Conservation (phyloP, 352 stramenopile genomes). For the Phytophthora melonis region DNA sequence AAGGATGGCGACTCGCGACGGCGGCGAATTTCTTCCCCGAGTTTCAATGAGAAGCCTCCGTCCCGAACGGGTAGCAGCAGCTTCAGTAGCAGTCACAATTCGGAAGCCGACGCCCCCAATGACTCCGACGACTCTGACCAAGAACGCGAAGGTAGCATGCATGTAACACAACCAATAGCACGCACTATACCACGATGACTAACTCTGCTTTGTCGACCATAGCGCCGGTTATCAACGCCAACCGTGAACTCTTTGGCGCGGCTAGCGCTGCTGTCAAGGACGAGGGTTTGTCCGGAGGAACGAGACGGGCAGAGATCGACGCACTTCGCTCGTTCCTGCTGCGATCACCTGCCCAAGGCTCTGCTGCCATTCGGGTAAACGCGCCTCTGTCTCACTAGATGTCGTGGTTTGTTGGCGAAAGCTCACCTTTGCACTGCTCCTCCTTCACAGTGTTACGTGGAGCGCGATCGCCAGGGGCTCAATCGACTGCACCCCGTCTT, state of each 20-base stretch:
- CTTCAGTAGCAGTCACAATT: constrained; percentile 26
- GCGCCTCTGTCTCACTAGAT: neutral
- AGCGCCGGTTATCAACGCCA: constrained; percentile 32
- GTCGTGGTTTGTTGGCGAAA: neutral
- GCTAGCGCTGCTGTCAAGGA: neutral
- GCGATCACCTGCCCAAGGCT: constrained; percentile 32
- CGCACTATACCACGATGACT: neutral
- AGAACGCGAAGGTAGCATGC: constrained; percentile 19
- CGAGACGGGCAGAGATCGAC: constrained; percentile 33
- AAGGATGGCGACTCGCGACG: constrained; percentile 3
- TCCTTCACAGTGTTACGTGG: constrained; percentile 53
- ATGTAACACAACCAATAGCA: neutral
- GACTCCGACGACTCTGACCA: constrained; percentile 33
- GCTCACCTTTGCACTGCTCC: neutral
- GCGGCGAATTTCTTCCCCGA: constrained; percentile 10
- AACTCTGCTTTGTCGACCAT: neutral
- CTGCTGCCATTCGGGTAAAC: constrained; percentile 42
- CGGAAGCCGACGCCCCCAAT: constrained; percentile 11
- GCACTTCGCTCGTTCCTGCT: constrained; percentile 53
- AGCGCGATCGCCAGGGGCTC: constrained; percentile 59
- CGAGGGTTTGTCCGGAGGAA: neutral
- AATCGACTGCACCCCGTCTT: constrained; percentile 66
- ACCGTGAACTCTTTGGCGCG: constrained; percentile 18
- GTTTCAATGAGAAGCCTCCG: constrained; percentile 8
- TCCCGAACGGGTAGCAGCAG: constrained; percentile 21